Conservation (phyloP, 2,329 filamentous ascomycete species). For the Pyricularia pennisetigena region DNA sequence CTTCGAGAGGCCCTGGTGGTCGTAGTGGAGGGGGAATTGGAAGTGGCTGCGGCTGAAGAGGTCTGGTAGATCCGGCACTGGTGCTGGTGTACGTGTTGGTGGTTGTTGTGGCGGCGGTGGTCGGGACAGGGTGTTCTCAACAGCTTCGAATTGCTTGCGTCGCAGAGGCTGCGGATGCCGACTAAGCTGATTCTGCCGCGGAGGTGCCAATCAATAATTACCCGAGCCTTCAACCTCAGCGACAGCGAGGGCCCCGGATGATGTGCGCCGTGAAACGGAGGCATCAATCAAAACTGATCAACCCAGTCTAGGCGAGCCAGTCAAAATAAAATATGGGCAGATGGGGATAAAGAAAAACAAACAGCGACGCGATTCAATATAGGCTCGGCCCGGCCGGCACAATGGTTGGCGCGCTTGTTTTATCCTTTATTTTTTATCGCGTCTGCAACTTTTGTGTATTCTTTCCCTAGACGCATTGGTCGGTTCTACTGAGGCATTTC, state of each 20-base stretch:
- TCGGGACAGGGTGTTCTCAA: conserved; percentile 5
- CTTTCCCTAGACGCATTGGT: neutral
- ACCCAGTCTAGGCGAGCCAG: neutral
- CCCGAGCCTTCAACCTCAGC: neutral
- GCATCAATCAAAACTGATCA: neutral
- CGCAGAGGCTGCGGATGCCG: neutral
- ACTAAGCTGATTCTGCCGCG: neutral
- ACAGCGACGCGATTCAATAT: neutral
- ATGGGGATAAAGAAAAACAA: neutral
- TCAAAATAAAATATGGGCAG: neutral
- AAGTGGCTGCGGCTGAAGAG: conserved; percentile 18
- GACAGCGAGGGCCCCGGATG: conserved; percentile 3
- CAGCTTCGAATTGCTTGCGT: neutral
- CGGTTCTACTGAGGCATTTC: neutral
- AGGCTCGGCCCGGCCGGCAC: neutral
- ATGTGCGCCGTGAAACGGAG: conserved; percentile 5
- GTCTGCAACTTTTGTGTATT: neutral
- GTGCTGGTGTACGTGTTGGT: neutral
- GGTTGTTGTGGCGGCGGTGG: neutral
- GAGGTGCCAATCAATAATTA: conserved; percentile 3
- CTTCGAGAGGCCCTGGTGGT: neutral
- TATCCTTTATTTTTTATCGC: neutral
- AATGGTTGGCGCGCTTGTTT: neutral
- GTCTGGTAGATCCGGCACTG: conserved; percentile 3
- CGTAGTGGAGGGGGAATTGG: conserved; percentile 17